These are phyloP conservation scores for Fusarium annulatum DNA, from an alignment of 2,329 filamentous ascomycete species.

Conservation along the genomic window DNA sequence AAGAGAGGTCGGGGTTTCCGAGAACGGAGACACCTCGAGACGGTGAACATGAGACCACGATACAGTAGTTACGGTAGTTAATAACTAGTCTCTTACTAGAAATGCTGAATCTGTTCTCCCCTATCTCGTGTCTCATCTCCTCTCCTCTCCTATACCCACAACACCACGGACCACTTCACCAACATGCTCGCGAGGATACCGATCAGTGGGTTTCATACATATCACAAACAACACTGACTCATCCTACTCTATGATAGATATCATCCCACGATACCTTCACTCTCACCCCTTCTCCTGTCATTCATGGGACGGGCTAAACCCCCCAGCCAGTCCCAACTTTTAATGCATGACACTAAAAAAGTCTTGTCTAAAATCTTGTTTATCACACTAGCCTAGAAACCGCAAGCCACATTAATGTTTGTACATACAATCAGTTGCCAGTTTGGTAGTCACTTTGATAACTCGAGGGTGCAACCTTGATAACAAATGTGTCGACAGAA, in stretches of 20 bases:
- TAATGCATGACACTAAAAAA: conserved; percentile 9
- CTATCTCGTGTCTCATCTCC: background rate
- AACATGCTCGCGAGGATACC: background rate
- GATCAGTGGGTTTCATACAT: background rate
- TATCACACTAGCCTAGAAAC: background rate
- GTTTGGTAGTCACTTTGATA: background rate
- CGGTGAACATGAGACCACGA: background rate
- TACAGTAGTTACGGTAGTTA: background rate
- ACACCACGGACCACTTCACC: conserved; percentile 7
- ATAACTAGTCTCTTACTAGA: background rate
- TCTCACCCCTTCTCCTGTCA: background rate
- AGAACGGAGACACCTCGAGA: conserved; percentile 12
- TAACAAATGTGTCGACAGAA: background rate
- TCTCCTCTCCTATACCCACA: conserved; percentile 3
- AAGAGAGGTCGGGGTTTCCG: conserved; percentile 7
- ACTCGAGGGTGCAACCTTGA: background rate
- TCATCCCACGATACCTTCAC: background rate
- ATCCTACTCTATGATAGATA: background rate
- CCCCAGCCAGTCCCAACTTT: conserved; percentile 2
- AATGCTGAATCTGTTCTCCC: background rate
- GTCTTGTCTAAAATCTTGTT: conserved; percentile 12
- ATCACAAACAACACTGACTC: conserved; percentile 6
- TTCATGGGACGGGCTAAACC: background rate
- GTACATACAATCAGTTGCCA: background rate
- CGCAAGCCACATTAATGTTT: conserved; percentile 3